phyloP scores from a whole-genome alignment of 352 stramenopile genomes.

The Pythium chondricola region DNA sequence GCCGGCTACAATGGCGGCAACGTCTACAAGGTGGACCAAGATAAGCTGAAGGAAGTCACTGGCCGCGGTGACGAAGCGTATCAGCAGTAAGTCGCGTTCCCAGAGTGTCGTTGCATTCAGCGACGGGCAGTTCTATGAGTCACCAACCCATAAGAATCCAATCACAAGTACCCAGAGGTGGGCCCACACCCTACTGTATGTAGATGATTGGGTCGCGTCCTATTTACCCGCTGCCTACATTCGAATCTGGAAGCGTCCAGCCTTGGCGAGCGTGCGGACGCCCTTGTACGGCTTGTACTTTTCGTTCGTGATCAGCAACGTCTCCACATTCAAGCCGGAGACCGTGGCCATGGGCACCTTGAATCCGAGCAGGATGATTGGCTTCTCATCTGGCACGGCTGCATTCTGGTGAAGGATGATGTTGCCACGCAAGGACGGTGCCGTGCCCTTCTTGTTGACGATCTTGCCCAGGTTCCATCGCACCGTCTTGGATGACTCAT shows the following conservation, averaged over 20 bases:
- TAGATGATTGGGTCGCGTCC: no score
- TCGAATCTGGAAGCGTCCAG: slow-evolving; percentile 93
- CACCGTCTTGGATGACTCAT: slow-evolving; percentile 90
- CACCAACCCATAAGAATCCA: no score
- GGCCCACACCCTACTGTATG: no score
- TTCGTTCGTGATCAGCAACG: slow-evolving; percentile 93
- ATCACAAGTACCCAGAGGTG: no score
- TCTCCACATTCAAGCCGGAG: slow-evolving; percentile 93
- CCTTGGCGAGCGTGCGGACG: slow-evolving; percentile 94
- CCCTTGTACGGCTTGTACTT: slow-evolving; percentile 98
- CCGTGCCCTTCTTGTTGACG: slow-evolving; percentile 76
- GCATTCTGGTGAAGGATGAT: slow-evolving; percentile 88
- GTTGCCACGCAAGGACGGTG: slow-evolving; percentile 86
- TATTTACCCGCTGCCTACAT: slow-evolving; percentile 50
- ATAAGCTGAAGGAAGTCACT: slow-evolving; percentile 91
- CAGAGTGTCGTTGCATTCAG: no score
- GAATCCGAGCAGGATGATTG: slow-evolving; percentile 93
- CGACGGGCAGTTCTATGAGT: no score
- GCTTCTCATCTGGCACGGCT: slow-evolving; percentile 86
- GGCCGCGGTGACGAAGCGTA: slow-evolving; percentile 80
- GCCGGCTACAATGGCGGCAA: slow-evolving; percentile 83
- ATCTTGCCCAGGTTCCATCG: slow-evolving; percentile 96
- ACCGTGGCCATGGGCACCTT: slow-evolving; percentile 96
- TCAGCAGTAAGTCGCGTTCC: no score
- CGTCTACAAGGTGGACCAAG: slow-evolving; percentile 91